phyloP scores from a whole-genome alignment of 306 rosid species.

The Ormosia semicastrata region DNA sequence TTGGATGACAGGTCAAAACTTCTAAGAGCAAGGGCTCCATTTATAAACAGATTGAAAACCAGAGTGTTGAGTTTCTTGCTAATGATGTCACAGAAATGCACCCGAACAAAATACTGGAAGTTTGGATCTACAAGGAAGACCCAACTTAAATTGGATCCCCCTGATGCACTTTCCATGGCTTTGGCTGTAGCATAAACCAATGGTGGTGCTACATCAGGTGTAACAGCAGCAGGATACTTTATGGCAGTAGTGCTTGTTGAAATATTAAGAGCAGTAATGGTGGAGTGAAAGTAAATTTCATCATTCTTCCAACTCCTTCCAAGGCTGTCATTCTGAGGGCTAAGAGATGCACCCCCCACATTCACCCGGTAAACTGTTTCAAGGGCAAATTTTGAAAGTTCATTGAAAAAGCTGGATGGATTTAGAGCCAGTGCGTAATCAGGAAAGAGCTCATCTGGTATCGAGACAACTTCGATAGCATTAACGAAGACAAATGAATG shows the following conservation, averaged over 20 bases:
- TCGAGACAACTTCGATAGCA: constrained; percentile 63
- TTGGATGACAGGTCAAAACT: constrained; percentile 51
- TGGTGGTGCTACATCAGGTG: constrained; percentile 50
- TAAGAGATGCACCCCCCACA: constrained; percentile 54
- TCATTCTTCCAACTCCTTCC: constrained; percentile 65
- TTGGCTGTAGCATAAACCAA: constrained; percentile 66
- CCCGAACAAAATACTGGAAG: constrained; percentile 54
- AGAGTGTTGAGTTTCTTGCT: constrained; percentile 53
- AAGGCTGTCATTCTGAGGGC: constrained; percentile 51
- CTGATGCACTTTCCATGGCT: background rate
- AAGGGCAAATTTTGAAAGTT: constrained; percentile 37
- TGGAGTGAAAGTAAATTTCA: constrained; percentile 38
- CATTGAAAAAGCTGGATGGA: constrained; percentile 44
- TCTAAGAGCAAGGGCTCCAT: constrained; percentile 36
- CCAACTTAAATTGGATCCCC: constrained; percentile 25
- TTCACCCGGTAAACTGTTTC: constrained; percentile 59
- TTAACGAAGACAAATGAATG: constrained; percentile 55
- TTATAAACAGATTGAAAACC: constrained; percentile 63
- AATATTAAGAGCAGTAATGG: constrained; percentile 43
- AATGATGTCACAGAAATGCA: constrained; percentile 64
- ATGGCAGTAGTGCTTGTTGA: constrained; percentile 38
- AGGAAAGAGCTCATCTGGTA: constrained; percentile 44
- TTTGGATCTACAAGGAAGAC: constrained; percentile 50
- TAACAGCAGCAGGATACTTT: constrained; percentile 22
- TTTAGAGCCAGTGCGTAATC: constrained; percentile 43